Evolutionary conservation across 2,329 filamentous ascomycete species (phyloP).

Genomic region (Chrysosporium queenslandicum): DNA sequence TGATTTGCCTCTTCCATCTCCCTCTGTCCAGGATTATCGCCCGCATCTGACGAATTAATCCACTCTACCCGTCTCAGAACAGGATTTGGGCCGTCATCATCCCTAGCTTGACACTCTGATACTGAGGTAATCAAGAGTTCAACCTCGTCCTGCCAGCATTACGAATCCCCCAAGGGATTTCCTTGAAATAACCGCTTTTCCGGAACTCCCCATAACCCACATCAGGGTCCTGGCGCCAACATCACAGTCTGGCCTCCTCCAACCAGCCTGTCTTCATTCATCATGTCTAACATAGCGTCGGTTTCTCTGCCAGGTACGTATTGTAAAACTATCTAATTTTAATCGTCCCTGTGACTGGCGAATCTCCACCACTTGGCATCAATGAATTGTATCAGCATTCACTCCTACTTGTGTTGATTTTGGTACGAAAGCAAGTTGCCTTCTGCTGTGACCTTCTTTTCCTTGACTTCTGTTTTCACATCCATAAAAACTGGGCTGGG

Average conservation of each 20-base stretch:
- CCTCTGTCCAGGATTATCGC: background rate
- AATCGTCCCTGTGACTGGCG: background rate
- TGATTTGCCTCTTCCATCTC: slow-evolving; percentile 2
- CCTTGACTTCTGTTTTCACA: background rate
- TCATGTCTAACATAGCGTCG: slow-evolving; percentile 21
- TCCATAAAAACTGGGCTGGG: background rate
- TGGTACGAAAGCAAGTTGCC: background rate
- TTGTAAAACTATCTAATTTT: slow-evolving; percentile 12
- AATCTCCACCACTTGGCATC: background rate
- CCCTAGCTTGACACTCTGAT: background rate
- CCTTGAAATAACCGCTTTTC: background rate
- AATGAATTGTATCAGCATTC: background rate
- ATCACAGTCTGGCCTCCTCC: background rate
- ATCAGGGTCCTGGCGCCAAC: background rate
- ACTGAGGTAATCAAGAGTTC: background rate
- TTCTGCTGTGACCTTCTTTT: background rate
- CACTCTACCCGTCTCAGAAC: slow-evolving; percentile 9
- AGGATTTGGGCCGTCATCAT: background rate
- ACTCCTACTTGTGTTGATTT: background rate
- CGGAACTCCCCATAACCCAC: background rate
- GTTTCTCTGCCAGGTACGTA: slow-evolving; percentile 22
- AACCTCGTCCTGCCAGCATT: background rate
- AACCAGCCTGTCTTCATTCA: slow-evolving; percentile 7
- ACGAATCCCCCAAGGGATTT: background rate
- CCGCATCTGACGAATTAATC: slow-evolving; percentile 4